A percentile compares a stretch with the other conserved stretches of the same genome.
phyloP scores from a whole-genome alignment of 768 basidiomycete species.

The Boletellus sp. region DNA sequence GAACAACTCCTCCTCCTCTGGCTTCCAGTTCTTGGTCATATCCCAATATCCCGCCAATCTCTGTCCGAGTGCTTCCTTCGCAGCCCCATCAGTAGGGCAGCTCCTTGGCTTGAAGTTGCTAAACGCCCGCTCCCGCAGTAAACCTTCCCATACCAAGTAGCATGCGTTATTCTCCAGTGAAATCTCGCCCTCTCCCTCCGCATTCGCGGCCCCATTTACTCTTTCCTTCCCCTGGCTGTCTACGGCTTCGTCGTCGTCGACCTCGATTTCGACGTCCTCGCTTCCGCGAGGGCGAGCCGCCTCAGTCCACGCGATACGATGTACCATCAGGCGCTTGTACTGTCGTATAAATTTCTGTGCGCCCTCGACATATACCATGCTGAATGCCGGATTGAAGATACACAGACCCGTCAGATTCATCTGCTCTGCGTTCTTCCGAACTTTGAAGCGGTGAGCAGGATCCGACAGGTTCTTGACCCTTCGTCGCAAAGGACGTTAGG shows the following conservation, averaged over 20 bases:
- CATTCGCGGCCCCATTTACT: slow-evolving; percentile 27
- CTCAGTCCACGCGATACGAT: slow-evolving; percentile 93
- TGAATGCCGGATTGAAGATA: slow-evolving; percentile 87
- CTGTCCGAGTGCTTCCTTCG: slow-evolving; percentile 81
- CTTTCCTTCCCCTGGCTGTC: slow-evolving; percentile 30
- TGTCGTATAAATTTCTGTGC: slow-evolving; percentile 78
- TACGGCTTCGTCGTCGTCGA: slow-evolving; percentile 41
- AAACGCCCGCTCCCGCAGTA: slow-evolving; percentile 78
- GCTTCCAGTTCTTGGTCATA: slow-evolving; percentile 85
- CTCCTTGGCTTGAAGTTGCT: slow-evolving; percentile 74
- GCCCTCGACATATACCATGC: slow-evolving; percentile 92
- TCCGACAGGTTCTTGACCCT: slow-evolving; percentile 85
- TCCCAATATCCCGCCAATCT: slow-evolving; percentile 94
- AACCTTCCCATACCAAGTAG: slow-evolving; percentile 90
- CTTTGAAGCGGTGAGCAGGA: slow-evolving; percentile 92
- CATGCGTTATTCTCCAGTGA: slow-evolving; percentile 88
- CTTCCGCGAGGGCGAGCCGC: slow-evolving; percentile 73
- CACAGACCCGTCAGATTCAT: slow-evolving; percentile 83
- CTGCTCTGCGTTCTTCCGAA: slow-evolving; percentile 94
- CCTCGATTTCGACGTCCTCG: slow-evolving; percentile 67
- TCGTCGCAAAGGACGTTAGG: background rate
- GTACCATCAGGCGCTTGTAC: slow-evolving; percentile 83
- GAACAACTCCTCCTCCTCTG: slow-evolving; percentile 74
- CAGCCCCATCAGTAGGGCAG: slow-evolving; percentile 80
- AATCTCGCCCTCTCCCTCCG: slow-evolving; percentile 13